Base-by-base conservation (phyloP, 768 basidiomycete species). In the Omphalotus guepiniiformis region DNA sequence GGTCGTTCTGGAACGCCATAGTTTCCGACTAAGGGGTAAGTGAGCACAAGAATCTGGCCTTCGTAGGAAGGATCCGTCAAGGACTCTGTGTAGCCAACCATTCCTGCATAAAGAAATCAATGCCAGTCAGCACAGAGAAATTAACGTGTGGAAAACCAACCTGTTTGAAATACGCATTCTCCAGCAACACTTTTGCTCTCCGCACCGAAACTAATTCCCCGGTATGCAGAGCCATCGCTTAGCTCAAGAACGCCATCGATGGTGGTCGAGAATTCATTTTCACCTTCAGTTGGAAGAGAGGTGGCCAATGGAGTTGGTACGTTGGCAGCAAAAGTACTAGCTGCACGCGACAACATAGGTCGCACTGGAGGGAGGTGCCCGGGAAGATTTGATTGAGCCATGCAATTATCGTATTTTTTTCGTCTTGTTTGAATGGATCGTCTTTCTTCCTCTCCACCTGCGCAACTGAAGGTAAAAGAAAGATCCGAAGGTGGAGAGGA, bases 131-230 rank as follows among this genome's bases (percentile, higher is more conserved):
- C 49, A 48, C 42, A 39, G 38, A 38, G 18, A 42, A 41, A 4
- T 13, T 16, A 23, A 37, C 11, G 8, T 22, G 35, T 25, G 16
- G 22, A 15, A 23, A 59, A 56, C 85, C 64, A 60, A 94, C 96
- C 96, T 32, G 96, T 99, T 73, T 97, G 95, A 72, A 99, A 99
- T 61, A 99, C 96, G 66, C 96, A 98, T 79, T 99, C 96, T 58
- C 96, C 96, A 15, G 95, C 79, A 26, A 95, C 76, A 61, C 90
- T 93, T 69, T 92, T 94, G 38, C 78, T 80, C 57, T 91, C 79
- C 3, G 92, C 93, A 59, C 96, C 96, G 61, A 99, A 98, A 60
- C 88, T 92, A 63, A 88, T 83, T 28, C 96, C 96, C 48, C 86
- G 74, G 59, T 82, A 90, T 1, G 88, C 85, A 46, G 90, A 80